These are phyloP conservation scores for Pestalotiopsis fici DNA, from an alignment of 2,329 filamentous ascomycete species.

Conservation along the genomic window DNA sequence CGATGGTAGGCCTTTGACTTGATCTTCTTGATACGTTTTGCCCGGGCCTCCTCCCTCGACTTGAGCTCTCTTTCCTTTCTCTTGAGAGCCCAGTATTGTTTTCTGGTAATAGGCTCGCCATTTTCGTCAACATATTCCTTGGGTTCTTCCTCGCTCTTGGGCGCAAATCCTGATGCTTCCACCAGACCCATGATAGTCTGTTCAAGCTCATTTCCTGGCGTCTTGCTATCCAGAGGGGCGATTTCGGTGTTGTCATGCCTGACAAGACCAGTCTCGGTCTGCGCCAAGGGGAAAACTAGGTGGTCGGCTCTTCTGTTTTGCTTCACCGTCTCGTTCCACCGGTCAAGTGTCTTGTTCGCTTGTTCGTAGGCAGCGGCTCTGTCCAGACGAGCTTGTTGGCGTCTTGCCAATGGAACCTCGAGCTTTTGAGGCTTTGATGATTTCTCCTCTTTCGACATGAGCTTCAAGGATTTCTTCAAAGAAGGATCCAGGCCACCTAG, in stretches of 20 bases:
- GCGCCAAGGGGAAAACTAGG: conserved; percentile 80
- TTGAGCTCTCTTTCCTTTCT: conserved; percentile 81
- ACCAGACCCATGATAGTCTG: conserved; percentile 85
- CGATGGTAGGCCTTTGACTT: conserved; percentile 95
- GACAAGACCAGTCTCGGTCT: conserved; percentile 62
- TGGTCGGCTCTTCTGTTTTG: conserved; percentile 90
- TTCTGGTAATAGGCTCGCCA: conserved; percentile 70
- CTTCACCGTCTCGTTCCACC: conserved; percentile 96
- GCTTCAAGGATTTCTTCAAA: conserved; percentile 78
- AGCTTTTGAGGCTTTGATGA: conserved; percentile 67
- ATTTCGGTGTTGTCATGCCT: conserved; percentile 65
- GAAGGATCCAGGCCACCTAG: conserved; percentile 71
- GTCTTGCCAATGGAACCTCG: conserved; percentile 78
- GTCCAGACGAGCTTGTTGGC: conserved; percentile 84
- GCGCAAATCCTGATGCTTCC: conserved; percentile 79
- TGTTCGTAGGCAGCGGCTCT: conserved; percentile 84
- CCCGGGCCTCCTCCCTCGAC: conserved; percentile 84
- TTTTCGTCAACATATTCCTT: conserved; percentile 65
- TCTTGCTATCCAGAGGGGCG: conserved; percentile 62
- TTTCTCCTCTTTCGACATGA: conserved; percentile 66
- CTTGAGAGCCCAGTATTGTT: conserved; percentile 72
- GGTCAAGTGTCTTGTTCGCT: conserved; percentile 85
- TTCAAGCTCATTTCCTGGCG: conserved; percentile 80
- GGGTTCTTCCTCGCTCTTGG: conserved; percentile 52
- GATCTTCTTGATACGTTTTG: conserved; percentile 97